Evolutionary conservation across 2,329 filamentous ascomycete genomes (phyloP), one percentile per base, ranked within the genome.

Genomic region (Diaporthe sp.): DNA sequence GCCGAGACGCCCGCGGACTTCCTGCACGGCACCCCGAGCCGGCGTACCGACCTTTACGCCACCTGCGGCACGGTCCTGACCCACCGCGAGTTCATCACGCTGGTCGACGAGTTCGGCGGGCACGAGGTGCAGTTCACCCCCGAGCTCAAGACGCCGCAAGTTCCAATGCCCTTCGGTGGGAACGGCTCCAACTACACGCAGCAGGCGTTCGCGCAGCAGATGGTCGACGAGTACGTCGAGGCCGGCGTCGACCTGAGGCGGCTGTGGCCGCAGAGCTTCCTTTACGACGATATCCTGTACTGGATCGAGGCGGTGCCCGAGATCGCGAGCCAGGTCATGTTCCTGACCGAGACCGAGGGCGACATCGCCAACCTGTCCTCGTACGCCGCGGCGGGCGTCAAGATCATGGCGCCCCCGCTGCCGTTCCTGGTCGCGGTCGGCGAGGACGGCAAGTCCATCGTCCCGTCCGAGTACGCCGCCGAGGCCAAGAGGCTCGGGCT

Each of bases 91-190:
- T 92, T 91, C 83, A 92, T 94, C 79, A 83, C 86, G 47, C 82
- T 93, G 53, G 88, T 91, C 68, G 86, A 93, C 78, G 82, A 83
- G 2, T 85, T 90, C 57, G 92, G 90, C 51, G 65, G 65, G 22
- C n/a, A n/a, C 9, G 65, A 70, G 49, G 85, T 93, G 13, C 88
- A 91, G 78, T 94, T 92, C 83, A 92, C 90, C 0, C 89, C 91
- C 7, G 92, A 94, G 83, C 87, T 94, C 44, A 94, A 94, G 86
- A 90, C 90, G 0, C 92, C 90, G 49, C 85, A 90, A 78, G 90
- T 94, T n/a, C 81, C 87, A n/a, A 94, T 94, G 92, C 93, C 93
- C 0, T 94, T 93, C 81, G 81, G 86, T 58, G 72, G 49, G 12
- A 31, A 28, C 34, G 87, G 86, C 42, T 86, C 86, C 73, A 81